phyloP scores from a whole-genome alignment of 768 basidiomycete genomes.

The Xerocomellus amylosporus region DNA sequence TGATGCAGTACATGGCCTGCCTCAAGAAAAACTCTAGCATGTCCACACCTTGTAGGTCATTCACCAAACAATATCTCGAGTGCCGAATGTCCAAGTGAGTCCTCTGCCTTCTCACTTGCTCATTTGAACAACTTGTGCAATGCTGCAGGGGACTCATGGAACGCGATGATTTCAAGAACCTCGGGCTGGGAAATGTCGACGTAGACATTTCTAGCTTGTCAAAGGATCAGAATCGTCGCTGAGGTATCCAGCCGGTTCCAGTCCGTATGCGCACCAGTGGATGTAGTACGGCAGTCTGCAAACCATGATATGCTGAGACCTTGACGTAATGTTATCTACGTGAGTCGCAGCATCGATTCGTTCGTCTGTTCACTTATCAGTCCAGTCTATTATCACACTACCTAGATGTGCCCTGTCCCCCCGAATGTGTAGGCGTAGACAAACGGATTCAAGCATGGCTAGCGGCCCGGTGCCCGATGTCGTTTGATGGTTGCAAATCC shows the following conservation, averaged over 20 bases:
- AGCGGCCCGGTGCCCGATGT: background rate
- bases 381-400: background rate
- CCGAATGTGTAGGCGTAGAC: slow-evolving; percentile 2
- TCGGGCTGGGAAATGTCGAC: slow-evolving; percentile 64
- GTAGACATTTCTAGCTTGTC: slow-evolving; percentile 1
- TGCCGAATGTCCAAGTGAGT: slow-evolving; percentile 87
- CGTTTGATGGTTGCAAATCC: background rate
- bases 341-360: background rate
- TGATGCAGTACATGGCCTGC: slow-evolving; percentile 79
- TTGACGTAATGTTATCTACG: background rate
- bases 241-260: background rate
- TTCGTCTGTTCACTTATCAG: background rate
- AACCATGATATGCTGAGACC: background rate
- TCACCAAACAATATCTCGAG: slow-evolving; percentile 78
- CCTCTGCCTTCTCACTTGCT: background rate
- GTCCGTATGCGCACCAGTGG: background rate
- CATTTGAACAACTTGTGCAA: background rate
- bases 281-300: slow-evolving; percentile 1
- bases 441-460: background rate
- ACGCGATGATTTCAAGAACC: slow-evolving; percentile 80
- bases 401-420: background rate
- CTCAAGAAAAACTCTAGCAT: slow-evolving; percentile 66
- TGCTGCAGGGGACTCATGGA: slow-evolving; percentile 78
- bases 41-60: slow-evolving; percentile 69
- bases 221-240: slow-evolving; percentile 6